Evolutionary conservation across 2,329 filamentous ascomycete species (phyloP).

Genomic region (Colletotrichum graminicola): DNA sequence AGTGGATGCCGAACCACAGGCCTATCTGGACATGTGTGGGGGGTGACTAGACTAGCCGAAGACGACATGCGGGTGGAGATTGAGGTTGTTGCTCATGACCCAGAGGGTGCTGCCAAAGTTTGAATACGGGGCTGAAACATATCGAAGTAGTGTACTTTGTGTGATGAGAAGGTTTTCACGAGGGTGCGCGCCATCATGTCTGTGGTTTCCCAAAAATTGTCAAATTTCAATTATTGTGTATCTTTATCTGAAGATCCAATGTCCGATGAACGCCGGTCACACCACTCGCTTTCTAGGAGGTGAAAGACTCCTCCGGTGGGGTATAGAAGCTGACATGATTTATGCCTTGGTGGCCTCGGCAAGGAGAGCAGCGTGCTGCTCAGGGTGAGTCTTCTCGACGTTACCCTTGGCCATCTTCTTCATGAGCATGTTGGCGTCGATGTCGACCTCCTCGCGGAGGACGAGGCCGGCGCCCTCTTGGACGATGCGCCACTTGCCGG

Average conservation of each 20-base stretch:
- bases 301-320: slow-evolving; percentile 6
- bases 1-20: slow-evolving; percentile 64
- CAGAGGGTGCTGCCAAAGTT: slow-evolving; percentile 49
- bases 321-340: slow-evolving; percentile 6
- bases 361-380: slow-evolving; percentile 39
- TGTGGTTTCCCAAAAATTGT: neutral
- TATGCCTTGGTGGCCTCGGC: slow-evolving; percentile 40
- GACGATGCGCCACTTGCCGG: slow-evolving; percentile 38
- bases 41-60: slow-evolving; percentile 60
- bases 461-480: slow-evolving; percentile 28
- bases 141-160: no score
- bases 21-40: slow-evolving; percentile 68
- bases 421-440: slow-evolving; percentile 41
- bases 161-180: no score
- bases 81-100: slow-evolving; percentile 63
- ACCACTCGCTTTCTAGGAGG: slow-evolving; percentile 1
- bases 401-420: slow-evolving; percentile 43
- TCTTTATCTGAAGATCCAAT: slow-evolving; percentile 15
- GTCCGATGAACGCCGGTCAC: slow-evolving; percentile 27
- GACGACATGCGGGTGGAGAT: slow-evolving; percentile 70
- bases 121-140: neutral
- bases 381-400: slow-evolving; percentile 41
- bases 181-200: neutral
- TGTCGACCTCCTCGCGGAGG: slow-evolving; percentile 39
- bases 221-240: slow-evolving; percentile 26